phyloP scores from a whole-genome alignment of 2,329 filamentous ascomycete genomes.

The Nannizzia gypsea region DNA sequence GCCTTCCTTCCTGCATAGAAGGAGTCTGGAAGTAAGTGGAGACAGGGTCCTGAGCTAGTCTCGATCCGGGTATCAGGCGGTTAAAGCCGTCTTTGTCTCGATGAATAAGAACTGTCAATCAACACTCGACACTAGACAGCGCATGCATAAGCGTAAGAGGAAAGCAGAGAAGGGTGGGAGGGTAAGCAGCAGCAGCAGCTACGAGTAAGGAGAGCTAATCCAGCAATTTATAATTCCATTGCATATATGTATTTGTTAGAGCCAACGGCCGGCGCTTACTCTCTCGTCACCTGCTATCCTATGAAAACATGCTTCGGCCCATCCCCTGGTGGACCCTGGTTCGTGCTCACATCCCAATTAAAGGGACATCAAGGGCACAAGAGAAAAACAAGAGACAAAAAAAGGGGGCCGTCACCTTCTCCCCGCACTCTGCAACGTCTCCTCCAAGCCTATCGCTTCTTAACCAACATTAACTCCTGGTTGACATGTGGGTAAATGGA shows the following conservation, averaged over 20 bases:
- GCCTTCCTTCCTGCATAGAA: slow-evolving; percentile 1
- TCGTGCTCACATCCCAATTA: background rate
- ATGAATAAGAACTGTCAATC: background rate
- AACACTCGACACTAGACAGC: background rate
- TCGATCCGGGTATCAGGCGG: background rate
- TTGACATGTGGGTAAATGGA: background rate
- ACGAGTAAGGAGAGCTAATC: background rate
- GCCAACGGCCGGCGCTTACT: slow-evolving; percentile 3
- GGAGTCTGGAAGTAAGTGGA: background rate
- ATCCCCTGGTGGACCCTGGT: background rate
- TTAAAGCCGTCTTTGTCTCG: background rate
- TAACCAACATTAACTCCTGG: background rate
- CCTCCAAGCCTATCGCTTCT: background rate
- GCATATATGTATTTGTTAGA: slow-evolving; percentile 1
- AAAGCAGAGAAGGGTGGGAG: background rate
- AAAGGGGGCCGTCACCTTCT: background rate
- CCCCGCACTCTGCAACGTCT: background rate
- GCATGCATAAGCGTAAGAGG: background rate
- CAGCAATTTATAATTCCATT: slow-evolving; percentile 2
- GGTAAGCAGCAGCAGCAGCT: background rate
- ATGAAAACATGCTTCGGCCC: background rate
- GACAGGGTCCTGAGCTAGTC: background rate
- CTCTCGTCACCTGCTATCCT: background rate
- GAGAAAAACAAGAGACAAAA: background rate
- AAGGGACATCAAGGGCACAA: background rate